Evolutionary conservation across 2,329 filamentous ascomycete species (phyloP).

Genomic region (Fusarium continuum): DNA sequence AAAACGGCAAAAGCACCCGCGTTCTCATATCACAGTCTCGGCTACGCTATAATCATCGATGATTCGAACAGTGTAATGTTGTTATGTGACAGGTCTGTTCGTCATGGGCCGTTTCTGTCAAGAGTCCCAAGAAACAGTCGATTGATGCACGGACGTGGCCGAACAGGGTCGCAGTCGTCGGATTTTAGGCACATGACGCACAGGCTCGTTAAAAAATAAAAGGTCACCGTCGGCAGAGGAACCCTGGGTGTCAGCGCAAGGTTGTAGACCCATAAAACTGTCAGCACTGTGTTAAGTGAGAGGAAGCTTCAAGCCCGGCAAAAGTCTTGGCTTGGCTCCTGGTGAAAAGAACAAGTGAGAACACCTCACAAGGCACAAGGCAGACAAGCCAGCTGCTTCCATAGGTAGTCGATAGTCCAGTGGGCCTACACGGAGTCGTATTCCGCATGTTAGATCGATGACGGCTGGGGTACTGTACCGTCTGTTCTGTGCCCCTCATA

Average conservation of each 20-base stretch:
- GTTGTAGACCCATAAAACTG: not conserved
- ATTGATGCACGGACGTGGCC: constrained; percentile 41
- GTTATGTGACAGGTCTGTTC: constrained; percentile 36
- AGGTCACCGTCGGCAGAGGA: constrained; percentile 33
- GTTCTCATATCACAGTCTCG: constrained; percentile 28
- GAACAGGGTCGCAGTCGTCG: constrained; percentile 26
- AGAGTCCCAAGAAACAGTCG: constrained; percentile 35
- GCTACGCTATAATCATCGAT: not conserved
- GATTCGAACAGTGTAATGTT: not conserved
- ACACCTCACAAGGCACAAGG: not conserved
- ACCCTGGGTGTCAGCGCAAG: constrained; percentile 20
- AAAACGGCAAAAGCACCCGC: not conserved
- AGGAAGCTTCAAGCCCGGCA: constrained; percentile 5
- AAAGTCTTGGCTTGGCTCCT: constrained; percentile 13
- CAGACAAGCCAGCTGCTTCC: constrained; percentile 7
- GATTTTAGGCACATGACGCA: constrained; percentile 36
- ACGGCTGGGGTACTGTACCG: constrained; percentile 5
- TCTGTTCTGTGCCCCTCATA: not conserved
- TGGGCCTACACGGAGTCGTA: constrained; percentile 9
- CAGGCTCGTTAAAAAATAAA: constrained; percentile 13
- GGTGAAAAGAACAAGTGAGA: constrained; percentile 16
- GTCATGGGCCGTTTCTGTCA: constrained; percentile 30
- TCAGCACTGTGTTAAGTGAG: constrained; percentile 22
- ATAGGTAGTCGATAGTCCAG: not conserved
- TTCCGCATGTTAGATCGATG: constrained; percentile 13